Evolutionary conservation across 768 basidiomycete species (phyloP), one percentile per base, ranked within the genome.

Genomic region (Boletus pseudopeckii): DNA sequence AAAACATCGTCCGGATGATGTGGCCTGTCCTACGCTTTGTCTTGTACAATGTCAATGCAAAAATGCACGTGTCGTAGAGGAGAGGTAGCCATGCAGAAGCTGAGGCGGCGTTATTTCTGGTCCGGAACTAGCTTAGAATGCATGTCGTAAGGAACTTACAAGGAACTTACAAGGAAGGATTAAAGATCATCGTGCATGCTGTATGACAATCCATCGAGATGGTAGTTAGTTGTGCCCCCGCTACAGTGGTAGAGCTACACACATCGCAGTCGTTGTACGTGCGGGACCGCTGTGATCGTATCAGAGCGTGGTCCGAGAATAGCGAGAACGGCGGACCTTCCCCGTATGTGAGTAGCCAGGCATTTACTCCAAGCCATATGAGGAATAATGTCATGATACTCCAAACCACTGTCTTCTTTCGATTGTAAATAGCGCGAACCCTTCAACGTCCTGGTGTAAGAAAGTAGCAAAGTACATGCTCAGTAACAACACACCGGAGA

Each of bases 341-440:
- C 0, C 76, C 83, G 15, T 68, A 57, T 26, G 74, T 73, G 18
- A 87, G 70, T n/a, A 86, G 67, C 79, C 78, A 85, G 1, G 74
- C 72, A 54, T 81, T 83, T 57, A 80, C 63, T 4, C 60, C 66
- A n/a, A 78, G 70, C 66, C 80, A 77, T 30, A 75, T 49, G 11
- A 75, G 8, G 38, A 82, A 74, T 9, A 85, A 45, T 1, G 54
- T 5, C 20, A 51, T 24, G 11, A 62, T 10, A 7, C 45, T 34
- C 48, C 44, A 53, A 38, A 68, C 8, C 10, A 66, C 38, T 20
- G 14, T 2, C 33, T 18, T 57, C 30, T 46, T 40, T 5, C 38
- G 4, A 6, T 43, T 34, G 46, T 66, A 67, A 8, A 66, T 52
- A 14, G 61, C 65, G 1, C 49, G 33, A 17, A 63, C 28, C 26